Percentiles rank a stretch among this genome's conserved stretches.
Evolutionary conservation across 768 basidiomycete genomes (phyloP).

Genomic region (Trametes punicea): DNA sequence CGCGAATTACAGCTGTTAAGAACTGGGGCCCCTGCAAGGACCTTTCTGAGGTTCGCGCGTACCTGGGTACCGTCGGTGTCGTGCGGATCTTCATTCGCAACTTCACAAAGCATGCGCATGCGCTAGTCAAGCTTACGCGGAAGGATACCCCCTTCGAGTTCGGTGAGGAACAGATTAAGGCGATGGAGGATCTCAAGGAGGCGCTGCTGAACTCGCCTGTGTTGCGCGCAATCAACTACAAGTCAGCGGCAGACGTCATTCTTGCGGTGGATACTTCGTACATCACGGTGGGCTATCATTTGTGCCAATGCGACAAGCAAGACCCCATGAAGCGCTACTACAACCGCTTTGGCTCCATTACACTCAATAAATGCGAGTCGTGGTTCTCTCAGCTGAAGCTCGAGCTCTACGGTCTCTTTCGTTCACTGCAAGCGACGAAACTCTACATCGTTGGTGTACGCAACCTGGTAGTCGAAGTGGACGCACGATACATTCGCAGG

Average conservation of each 20-base stretch:
- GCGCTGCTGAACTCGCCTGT: slow-evolving; percentile 7
- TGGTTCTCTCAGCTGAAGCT: no score
- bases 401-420: no score
- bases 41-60: slow-evolving; percentile 26
- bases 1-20: slow-evolving; percentile 25
- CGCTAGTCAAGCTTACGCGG: slow-evolving; percentile 21
- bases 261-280: no score
- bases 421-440: no score
- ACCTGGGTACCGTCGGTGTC: slow-evolving; percentile 24
- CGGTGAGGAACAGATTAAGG: slow-evolving; percentile 4
- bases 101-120: slow-evolving; percentile 17
- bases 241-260: slow-evolving; percentile 8
- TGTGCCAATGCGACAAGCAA: slow-evolving; percentile 24
- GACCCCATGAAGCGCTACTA: slow-evolving; percentile 21
- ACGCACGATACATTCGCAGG: no score
- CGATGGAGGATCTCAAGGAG: slow-evolving; percentile 22
- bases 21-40: slow-evolving; percentile 23
- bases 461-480: no score
- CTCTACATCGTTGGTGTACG: no score
- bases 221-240: slow-evolving; percentile 23
- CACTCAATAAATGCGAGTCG: no score
- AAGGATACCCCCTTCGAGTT: slow-evolving; percentile 24
- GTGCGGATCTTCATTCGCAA: slow-evolving; percentile 22
- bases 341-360: slow-evolving; percentile 37
- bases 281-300: slow-evolving; percentile 25